Evolutionary conservation across 2,329 filamentous ascomycete species (phyloP).

Genomic region (Epichloe elymi): DNA sequence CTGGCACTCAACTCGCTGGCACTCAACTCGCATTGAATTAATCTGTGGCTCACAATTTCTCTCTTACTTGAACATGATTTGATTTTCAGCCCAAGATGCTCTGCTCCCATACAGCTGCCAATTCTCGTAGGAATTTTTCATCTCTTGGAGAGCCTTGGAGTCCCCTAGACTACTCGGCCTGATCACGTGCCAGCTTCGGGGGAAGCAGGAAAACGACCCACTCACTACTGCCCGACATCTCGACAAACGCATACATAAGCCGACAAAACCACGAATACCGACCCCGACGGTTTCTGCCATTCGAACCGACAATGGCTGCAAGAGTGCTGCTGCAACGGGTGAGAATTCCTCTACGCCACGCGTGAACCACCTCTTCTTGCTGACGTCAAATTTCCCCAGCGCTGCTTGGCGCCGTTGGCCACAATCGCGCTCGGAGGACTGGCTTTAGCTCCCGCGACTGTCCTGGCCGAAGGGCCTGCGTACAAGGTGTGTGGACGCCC

Average conservation of each 20-base stretch:
- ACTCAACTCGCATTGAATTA: no score
- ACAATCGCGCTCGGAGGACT: constrained; percentile 35
- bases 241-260: constrained; percentile 1
- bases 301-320: constrained; percentile 41
- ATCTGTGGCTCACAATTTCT: no score
- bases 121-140: no score
- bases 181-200: constrained; percentile 7
- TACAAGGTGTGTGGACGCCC: constrained; percentile 16
- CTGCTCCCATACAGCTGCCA: no score
- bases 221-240: background rate
- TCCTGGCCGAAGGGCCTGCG: constrained; percentile 37
- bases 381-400: constrained; percentile 24
- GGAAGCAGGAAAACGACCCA: constrained; percentile 6
- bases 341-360: constrained; percentile 11
- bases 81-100: no score
- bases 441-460: constrained; percentile 33
- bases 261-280: constrained; percentile 13
- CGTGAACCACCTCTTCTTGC: constrained; percentile 13
- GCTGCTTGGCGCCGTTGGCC: constrained; percentile 40
- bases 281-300: constrained; percentile 22
- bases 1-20: no score
- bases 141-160: no score
- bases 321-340: constrained; percentile 47
- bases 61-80: no score
- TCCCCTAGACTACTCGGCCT: no score